These are phyloP conservation scores for Iris macrosiphon DNA, from an alignment of 106 monocot species.

Conservation along the genomic window DNA sequence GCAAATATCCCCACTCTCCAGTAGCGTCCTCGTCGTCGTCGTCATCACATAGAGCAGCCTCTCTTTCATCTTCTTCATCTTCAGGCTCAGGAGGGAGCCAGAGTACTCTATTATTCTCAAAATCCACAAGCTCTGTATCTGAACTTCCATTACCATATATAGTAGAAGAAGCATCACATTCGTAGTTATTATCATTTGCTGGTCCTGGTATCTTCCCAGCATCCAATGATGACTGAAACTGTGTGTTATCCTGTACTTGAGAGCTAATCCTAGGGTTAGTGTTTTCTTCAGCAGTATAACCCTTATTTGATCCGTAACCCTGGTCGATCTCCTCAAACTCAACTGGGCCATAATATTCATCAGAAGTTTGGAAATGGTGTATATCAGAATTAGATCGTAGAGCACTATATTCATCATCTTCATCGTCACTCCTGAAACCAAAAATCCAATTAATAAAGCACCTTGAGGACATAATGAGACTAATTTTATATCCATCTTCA, in stretches of 20 bases:
- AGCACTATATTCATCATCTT: conserved; percentile 51
- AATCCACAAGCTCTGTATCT: conserved; percentile 57
- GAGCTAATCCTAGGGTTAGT: conserved; percentile 21
- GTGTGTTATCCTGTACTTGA: conserved; percentile 13
- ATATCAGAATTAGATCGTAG: conserved; percentile 42
- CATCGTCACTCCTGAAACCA: conserved; percentile 63
- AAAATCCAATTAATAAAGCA: too few species aligned
- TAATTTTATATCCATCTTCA: too few species aligned
- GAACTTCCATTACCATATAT: conserved; percentile 37
- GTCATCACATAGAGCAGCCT: conserved; percentile 38
- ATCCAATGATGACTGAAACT: conserved; percentile 23
- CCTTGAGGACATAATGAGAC: too few species aligned
- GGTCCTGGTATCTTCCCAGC: conserved; percentile 27
- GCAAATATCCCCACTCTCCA: conserved; percentile 69
- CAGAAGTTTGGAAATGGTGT: conserved; percentile 29
- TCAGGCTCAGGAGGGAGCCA: conserved; percentile 89
- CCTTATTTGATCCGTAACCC: conserved; percentile 19
- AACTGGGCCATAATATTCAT: conserved; percentile 48
- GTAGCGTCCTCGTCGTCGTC: conserved; percentile 53
- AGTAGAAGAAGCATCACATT: conserved; percentile 48
- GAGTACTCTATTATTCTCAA: conserved; percentile 64
- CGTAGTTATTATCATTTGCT: conserved; percentile 30
- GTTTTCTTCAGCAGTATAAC: conserved; percentile 24
- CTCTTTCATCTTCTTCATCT: conserved; percentile 67
- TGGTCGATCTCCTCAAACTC: conserved; percentile 42